These are phyloP conservation scores for Gymnopus androsaceus DNA, from an alignment of 1,284 basidiomycete species.

Conservation along the genomic window DNA sequence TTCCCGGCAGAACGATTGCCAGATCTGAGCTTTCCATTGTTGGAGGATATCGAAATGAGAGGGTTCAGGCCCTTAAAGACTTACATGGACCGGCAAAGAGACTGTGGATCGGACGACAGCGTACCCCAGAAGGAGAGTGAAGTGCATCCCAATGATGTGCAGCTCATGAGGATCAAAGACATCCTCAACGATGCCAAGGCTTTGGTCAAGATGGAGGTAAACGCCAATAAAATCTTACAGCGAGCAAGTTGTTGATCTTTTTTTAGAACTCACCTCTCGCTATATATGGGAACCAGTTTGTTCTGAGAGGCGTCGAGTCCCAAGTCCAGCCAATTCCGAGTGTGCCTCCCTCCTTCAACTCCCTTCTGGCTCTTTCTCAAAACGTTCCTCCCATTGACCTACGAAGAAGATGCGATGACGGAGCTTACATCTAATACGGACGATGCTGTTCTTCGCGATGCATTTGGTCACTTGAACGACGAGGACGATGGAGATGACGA, in stretches of 20 bases:
- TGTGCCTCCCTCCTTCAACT: not conserved
- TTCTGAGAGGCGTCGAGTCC: slow-evolving; percentile 34
- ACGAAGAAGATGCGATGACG: slow-evolving; percentile 72
- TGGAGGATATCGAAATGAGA: slow-evolving; percentile 89
- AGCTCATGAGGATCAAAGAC: slow-evolving; percentile 91
- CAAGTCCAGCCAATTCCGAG: slow-evolving; percentile 11
- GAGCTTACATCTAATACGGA: slow-evolving; percentile 69
- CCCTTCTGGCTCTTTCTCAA: not conserved
- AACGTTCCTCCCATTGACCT: slow-evolving; percentile 29
- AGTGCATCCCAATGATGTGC: slow-evolving; percentile 93
- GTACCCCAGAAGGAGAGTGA: slow-evolving; percentile 34
- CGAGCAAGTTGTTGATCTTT: slow-evolving; percentile 7
- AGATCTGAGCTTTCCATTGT: slow-evolving; percentile 64
- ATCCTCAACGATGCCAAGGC: slow-evolving; percentile 75
- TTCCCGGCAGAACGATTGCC: slow-evolving; percentile 78
- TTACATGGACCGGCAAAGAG: slow-evolving; percentile 37
- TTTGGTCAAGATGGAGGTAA: slow-evolving; percentile 62
- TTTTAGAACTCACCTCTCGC: slow-evolving; percentile 45
- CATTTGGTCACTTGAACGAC: slow-evolving; percentile 60
- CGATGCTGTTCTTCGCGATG: slow-evolving; percentile 80
- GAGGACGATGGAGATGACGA: slow-evolving; percentile 55
- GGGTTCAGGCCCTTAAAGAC: slow-evolving; percentile 85
- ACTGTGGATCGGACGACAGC: not conserved
- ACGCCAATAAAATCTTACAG: slow-evolving; percentile 18
- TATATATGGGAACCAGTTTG: slow-evolving; percentile 33